These are phyloP conservation scores for Clarireedia hainanense DNA, from an alignment of 2,329 filamentous ascomycete species.

Conservation along the genomic window DNA sequence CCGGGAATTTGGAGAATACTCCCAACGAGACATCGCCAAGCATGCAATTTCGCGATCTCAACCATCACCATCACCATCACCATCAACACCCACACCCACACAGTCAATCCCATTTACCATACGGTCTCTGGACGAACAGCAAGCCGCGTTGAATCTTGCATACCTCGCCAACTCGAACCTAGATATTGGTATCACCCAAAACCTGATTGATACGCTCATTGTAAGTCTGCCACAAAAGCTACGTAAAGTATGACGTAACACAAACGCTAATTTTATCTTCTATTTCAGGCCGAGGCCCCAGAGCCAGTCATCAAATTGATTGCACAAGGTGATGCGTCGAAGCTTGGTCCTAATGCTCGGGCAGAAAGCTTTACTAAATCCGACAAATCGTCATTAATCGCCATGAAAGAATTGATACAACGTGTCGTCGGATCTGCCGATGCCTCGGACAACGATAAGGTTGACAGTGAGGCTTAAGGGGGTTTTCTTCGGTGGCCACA, in stretches of 20 bases:
- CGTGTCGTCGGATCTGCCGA: too few relatives aligned
- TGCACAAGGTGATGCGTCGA: constrained; percentile 22
- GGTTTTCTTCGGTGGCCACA: too few relatives aligned
- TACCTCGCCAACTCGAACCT: constrained; percentile 45
- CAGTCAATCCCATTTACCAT: neutral
- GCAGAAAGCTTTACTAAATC: constrained; percentile 4
- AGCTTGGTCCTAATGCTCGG: constrained; percentile 2
- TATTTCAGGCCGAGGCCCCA: constrained; percentile 34
- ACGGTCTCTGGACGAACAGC: constrained; percentile 47
- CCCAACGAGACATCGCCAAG: constrained; percentile 3
- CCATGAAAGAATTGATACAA: constrained; percentile 11
- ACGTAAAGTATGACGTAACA: neutral
- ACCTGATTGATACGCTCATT: constrained; percentile 52
- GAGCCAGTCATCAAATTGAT: constrained; percentile 33
- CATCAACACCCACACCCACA: neutral
- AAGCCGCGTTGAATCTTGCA: constrained; percentile 57
- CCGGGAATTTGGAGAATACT: constrained; percentile 11
- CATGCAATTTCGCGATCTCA: constrained; percentile 10
- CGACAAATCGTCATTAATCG: constrained; percentile 15
- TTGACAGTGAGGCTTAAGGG: too few relatives aligned
- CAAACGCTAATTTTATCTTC: constrained; percentile 18
- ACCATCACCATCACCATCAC: neutral
- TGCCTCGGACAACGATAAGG: too few relatives aligned
- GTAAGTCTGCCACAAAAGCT: constrained; percentile 39
- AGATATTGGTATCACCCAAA: constrained; percentile 35